Base-by-base conservation (phyloP, 805 yeast species). In the Ogataea methanolica region DNA sequence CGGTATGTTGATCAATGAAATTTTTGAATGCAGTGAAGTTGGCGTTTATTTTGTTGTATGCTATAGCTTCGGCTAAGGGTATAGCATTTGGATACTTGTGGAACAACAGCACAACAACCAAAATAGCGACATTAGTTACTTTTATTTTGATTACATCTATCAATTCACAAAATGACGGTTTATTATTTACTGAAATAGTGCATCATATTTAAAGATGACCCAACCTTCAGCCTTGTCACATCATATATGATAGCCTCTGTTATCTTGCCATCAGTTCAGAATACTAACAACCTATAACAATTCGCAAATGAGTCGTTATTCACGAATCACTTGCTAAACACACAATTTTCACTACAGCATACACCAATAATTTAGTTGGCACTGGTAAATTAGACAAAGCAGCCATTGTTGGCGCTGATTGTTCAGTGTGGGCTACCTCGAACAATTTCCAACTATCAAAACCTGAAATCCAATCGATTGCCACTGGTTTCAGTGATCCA, bases 341-440 rank as follows among this genome's bases (percentile, higher is more conserved):
- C 19, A 29, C 21, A 36, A 21, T n/a, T 29, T 26, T 35, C 36
- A 12, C 35, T 33, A 42, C 48, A 90, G 97, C 97, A 51, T 94
- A 94, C 78, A 90, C 97, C 46, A 98, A 94, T 67, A 92, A 90
- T 72, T 82, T 94, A 58, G 72, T 86, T 56, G 87, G 84, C 47
- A 86, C 97, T 44, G 88, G 89, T 53, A 88, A 88, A 68, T 76
- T 94, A 56, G 97, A 92, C 72, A 82, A 82, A 67, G 97, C 98
- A 33, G 94, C 95, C 38, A 81, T 94, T 57, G 91, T 87, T 70
- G 91, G 97, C 9, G 85, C 87, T 57, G 96, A 95, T 14, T 99
- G 99, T 41, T 96, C 96, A 19, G 78, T 82, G 45, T 94, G 99
- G 99, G 98, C 98, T 21, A 80, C 83, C 57, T 76, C 94, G 16